Percentiles rank a stretch among this genome's conserved stretches.
Evolutionary conservation across 176 grass and related monocot genomes (phyloP).

Genomic region (Zizania latifolia): DNA sequence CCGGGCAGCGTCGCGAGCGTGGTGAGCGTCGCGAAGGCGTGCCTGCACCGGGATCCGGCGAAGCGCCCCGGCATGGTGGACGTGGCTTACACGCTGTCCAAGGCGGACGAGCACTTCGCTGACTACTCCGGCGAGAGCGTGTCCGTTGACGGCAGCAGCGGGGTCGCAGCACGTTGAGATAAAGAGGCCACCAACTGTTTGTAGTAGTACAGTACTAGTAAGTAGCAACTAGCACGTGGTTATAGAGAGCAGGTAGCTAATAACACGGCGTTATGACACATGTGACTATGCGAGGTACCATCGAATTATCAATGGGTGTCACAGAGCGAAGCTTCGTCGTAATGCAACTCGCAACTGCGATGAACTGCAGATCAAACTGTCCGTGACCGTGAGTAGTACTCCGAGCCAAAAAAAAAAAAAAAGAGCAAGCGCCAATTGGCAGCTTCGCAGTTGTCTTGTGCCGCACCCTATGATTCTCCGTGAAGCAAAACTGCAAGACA

Average conservation of each 20-base stretch:
- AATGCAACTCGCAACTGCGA: not conserved
- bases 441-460: no score
- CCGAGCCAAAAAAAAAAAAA: no score
- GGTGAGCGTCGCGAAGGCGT: constrained; percentile 59
- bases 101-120: constrained; percentile 65
- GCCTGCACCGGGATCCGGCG: constrained; percentile 64
- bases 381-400: not conserved
- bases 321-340: not conserved
- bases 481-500: no score
- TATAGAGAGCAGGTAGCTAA: not conserved
- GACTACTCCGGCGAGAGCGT: constrained; percentile 74
- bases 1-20: constrained; percentile 62
- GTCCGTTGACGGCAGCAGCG: constrained; percentile 28
- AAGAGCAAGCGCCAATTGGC: not conserved
- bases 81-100: constrained; percentile 75
- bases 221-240: not conserved
- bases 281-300: no score
- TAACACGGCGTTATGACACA: not conserved
- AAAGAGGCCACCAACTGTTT: not conserved
- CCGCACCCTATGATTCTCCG: no score
- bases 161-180: constrained; percentile 50
- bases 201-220: not conserved
- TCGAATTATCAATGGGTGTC: no score
- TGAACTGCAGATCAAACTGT: not conserved
- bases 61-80: constrained; percentile 96